Conservation (phyloP, 306 rosid genomes). For the Macrotyloma uniflorum region DNA sequence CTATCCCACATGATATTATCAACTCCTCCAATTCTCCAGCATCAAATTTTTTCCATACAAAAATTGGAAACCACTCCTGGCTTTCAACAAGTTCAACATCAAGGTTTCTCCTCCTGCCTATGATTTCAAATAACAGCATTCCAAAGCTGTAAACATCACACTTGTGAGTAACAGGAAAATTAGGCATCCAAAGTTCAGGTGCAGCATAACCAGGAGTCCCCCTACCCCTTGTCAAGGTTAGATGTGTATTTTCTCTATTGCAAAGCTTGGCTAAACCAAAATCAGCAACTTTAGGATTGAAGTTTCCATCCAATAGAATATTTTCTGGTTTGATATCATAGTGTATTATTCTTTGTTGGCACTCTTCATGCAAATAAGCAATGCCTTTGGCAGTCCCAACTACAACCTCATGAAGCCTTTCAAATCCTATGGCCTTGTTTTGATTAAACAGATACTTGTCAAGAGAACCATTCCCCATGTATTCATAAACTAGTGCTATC, state of each 20-base stretch:
- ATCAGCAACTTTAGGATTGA: slow-evolving; percentile 51
- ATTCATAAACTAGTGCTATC: slow-evolving; percentile 49
- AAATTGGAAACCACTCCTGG: slow-evolving; percentile 49
- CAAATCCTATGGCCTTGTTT: slow-evolving; percentile 16
- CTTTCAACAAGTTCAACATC: slow-evolving; percentile 10
- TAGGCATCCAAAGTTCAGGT: slow-evolving; percentile 47
- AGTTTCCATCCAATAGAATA: slow-evolving; percentile 40
- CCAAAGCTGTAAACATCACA: slow-evolving; percentile 56
- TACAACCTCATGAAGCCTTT: slow-evolving; percentile 43
- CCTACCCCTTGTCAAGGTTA: slow-evolving; percentile 37
- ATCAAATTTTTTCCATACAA: slow-evolving; percentile 41
- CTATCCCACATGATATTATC: slow-evolving; percentile 29
- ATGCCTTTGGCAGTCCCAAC: slow-evolving; percentile 49
- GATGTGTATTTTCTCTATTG: slow-evolving; percentile 39
- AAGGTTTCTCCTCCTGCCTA: slow-evolving; percentile 45
- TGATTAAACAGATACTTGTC: slow-evolving; percentile 39
- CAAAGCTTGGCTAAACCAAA: slow-evolving; percentile 48
- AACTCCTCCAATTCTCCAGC: slow-evolving; percentile 24
- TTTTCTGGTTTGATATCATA: slow-evolving; percentile 56
- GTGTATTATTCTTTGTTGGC: slow-evolving; percentile 51
- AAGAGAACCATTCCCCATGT: slow-evolving; percentile 43
- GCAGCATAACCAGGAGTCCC: slow-evolving; percentile 57
- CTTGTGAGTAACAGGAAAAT: slow-evolving; percentile 45
- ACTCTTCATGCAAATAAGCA: slow-evolving; percentile 53
- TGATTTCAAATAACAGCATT: slow-evolving; percentile 48